Conservation (phyloP, 2,329 filamentous ascomycete genomes). For the Sphaerulina musiva region DNA sequence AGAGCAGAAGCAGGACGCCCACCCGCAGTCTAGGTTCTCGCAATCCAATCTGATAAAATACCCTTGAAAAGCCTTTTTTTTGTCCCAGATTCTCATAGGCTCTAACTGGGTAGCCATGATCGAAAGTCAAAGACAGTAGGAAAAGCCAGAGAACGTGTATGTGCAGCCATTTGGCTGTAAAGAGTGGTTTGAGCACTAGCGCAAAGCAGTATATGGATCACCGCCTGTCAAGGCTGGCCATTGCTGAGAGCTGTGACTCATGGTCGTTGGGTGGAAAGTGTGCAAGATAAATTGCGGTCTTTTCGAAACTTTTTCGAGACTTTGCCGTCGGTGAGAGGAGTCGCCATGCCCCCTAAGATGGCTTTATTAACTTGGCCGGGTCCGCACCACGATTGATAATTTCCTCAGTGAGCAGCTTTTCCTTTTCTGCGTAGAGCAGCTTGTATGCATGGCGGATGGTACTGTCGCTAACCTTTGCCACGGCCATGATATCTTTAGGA, state of each 20-base stretch:
- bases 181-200: neutral
- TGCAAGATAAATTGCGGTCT: neutral
- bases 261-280: neutral
- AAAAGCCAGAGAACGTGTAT: slow-evolving; percentile 1
- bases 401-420: slow-evolving; percentile 66
- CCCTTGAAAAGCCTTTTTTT: neutral
- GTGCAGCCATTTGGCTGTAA: neutral
- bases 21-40: neutral
- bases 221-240: slow-evolving; percentile 12
- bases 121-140: neutral
- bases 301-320: neutral
- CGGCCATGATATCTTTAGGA: slow-evolving; percentile 77
- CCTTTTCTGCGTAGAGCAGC: slow-evolving; percentile 67
- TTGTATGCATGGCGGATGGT: slow-evolving; percentile 96
- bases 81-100: neutral
- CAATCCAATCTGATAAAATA: slow-evolving; percentile 3
- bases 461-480: slow-evolving; percentile 88
- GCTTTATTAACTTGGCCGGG: slow-evolving; percentile 60
- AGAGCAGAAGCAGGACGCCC: neutral
- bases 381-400: slow-evolving; percentile 69
- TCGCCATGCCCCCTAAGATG: slow-evolving; percentile 22
- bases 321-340: neutral
- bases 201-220: slow-evolving; percentile 3
- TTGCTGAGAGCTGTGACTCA: neutral
- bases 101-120: neutral